Conservation (phyloP, 2,329 filamentous ascomycete genomes). For the Colletotrichum echinochloae region DNA sequence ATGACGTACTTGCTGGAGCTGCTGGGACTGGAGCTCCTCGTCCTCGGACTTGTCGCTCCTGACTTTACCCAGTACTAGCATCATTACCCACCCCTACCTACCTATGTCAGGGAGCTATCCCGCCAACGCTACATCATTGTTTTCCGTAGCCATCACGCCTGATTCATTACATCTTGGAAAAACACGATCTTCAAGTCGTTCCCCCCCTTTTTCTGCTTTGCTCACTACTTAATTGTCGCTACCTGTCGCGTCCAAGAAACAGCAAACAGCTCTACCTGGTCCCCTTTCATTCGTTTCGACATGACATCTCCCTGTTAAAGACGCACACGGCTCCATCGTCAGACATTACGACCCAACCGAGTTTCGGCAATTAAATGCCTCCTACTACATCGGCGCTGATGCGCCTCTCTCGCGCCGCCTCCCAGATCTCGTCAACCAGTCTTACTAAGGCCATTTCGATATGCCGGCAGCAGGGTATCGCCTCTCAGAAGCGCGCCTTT, state of each 20-base stretch:
- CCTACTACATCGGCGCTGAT: constrained; percentile 35
- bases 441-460: constrained; percentile 25
- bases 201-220: too few relatives aligned
- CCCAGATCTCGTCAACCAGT: constrained; percentile 2
- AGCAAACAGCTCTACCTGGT: constrained; percentile 20
- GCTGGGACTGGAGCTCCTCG: constrained; percentile 30
- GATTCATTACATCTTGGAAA: neutral
- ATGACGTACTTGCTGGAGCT: constrained; percentile 37
- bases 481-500: constrained; percentile 38
- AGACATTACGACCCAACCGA: neutral
- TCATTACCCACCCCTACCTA: constrained; percentile 38
- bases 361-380: constrained; percentile 35
- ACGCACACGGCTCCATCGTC: neutral
- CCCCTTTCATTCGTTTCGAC: constrained; percentile 26
- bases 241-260: neutral
- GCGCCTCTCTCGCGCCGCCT: constrained; percentile 31
- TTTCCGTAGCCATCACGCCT: constrained; percentile 12
- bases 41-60: constrained; percentile 34
- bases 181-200: neutral
- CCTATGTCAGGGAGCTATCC: constrained; percentile 28
- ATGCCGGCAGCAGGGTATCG: constrained; percentile 14
- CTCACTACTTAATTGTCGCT: neutral
- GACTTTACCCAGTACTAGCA: constrained; percentile 32
- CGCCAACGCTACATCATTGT: constrained; percentile 16
- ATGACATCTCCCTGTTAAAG: constrained; percentile 28